Evolutionary conservation across 2,329 filamentous ascomycete species (phyloP), one percentile per base, ranked within the genome.

Genomic region (Aureobasidium sp.): DNA sequence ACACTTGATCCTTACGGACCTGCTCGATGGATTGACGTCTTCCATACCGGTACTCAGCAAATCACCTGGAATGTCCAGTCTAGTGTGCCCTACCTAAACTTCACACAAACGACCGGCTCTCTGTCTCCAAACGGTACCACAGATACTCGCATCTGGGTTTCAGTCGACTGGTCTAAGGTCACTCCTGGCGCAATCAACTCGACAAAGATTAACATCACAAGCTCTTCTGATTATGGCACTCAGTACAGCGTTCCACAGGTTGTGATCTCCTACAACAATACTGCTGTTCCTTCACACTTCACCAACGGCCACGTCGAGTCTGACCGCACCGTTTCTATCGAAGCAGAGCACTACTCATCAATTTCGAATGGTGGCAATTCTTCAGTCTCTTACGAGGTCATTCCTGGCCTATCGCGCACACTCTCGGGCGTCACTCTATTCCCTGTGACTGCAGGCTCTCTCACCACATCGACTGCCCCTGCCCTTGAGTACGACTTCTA

Each of bases 21-120:
- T 0, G 68, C 64, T 11, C 79, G 85, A 42, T 88, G 82, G 77
- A 82, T 88, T 59, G 86, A 88, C 25, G 75, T 89, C 31, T 89
- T 84, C 67, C 81, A 79, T 7, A 80, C 84, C 3, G 85, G 86
- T 15, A 80, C 79, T 0, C 72, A 76, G 2, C 73, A 76, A 8
- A 83, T 84, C 64, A 71, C 77, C 52, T 87, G 83, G 79, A 76
- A 71, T 5, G 77, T 82, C n/a, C 57, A 60, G 27, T 73, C 77
- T 0, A 72, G 79, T 49, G 71, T 77, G 14, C 66, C 78, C 1
- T 87, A 82, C 75, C 71, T 88, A 3, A 75, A 75, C 52, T 75
- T 85, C 7, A 81, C 79, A 2, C 76, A 78, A 47, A 75, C 73
- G 8, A 77, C 70, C 0, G 85, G 85, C 31, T 77, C 70, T 5